A percentile compares a stretch with the other conserved stretches of the same genome.
Evolutionary conservation across 306 rosid genomes (phyloP).

Genomic region (Ormosia semicastrata): DNA sequence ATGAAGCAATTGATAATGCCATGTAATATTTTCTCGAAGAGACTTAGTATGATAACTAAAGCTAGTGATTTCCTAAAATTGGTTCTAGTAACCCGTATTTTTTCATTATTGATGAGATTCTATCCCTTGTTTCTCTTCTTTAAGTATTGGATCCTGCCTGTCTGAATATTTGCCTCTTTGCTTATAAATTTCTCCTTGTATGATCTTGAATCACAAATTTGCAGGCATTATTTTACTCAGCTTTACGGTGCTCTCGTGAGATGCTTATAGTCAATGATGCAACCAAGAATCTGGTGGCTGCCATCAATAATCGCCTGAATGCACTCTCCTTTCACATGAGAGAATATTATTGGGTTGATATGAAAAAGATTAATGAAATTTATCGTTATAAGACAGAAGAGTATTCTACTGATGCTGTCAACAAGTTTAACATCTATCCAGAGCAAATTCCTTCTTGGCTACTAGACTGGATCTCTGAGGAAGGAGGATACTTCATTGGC

Average conservation of each 20-base stretch:
- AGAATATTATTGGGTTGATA: slow-evolving; percentile 89
- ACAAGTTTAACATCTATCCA: slow-evolving; percentile 94
- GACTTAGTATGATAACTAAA: slow-evolving; percentile 2
- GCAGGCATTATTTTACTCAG: slow-evolving; percentile 87
- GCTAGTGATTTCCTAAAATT: not conserved
- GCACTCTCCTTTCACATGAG: slow-evolving; percentile 90
- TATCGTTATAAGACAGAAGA: slow-evolving; percentile 95
- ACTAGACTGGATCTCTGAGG: slow-evolving; percentile 83
- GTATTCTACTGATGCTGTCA: slow-evolving; percentile 82
- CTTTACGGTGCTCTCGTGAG: slow-evolving; percentile 79
- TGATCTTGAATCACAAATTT: slow-evolving; percentile 18
- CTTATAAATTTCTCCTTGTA: slow-evolving; percentile 9
- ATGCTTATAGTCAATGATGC: slow-evolving; percentile 77
- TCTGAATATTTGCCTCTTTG: not conserved
- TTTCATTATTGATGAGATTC: not conserved
- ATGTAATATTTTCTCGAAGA: not conserved
- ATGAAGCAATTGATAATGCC: not conserved
- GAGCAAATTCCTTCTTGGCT: slow-evolving; percentile 98
- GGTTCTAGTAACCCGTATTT: not conserved
- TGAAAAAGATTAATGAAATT: slow-evolving; percentile 83
- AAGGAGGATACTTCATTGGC: slow-evolving; percentile 91
- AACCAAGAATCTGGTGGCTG: slow-evolving; percentile 72
- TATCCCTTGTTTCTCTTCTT: not conserved
- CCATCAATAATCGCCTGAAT: slow-evolving; percentile 74
- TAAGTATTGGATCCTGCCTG: not conserved